Conservation (phyloP, 1,139 yeast species). For the Magnusiomyces starmeri region DNA sequence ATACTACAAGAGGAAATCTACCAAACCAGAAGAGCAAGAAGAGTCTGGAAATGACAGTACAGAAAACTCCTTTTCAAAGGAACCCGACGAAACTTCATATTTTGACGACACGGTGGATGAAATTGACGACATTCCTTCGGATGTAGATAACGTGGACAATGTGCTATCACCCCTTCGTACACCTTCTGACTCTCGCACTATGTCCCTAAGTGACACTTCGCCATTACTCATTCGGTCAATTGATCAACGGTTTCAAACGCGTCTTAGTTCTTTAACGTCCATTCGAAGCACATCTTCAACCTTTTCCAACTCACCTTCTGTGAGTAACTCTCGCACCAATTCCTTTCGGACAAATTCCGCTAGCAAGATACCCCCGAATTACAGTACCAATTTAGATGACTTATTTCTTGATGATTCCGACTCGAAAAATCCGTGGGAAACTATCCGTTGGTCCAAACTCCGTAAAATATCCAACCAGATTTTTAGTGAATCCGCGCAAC, state of each 20-base stretch:
- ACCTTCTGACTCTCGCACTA: constrained; percentile 9
- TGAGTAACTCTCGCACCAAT: background rate
- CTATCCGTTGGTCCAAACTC: constrained; percentile 41
- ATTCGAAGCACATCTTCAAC: constrained; percentile 3
- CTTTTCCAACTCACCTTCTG: background rate
- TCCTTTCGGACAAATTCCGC: background rate
- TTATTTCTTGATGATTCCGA: constrained; percentile 12
- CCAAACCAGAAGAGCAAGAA: too few relatives aligned
- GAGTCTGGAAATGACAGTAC: too few relatives aligned
- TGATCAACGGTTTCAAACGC: constrained; percentile 27
- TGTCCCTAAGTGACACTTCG: constrained; percentile 1
- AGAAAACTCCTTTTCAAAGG: background rate
- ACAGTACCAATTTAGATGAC: constrained; percentile 16
- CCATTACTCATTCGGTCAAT: constrained; percentile 20
- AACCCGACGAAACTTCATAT: too few relatives aligned
- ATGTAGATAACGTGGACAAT: constrained; percentile 4
- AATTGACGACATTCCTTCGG: background rate
- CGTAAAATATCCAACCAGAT: constrained; percentile 38
- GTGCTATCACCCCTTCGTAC: constrained; percentile 12
- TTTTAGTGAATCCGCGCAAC: constrained; percentile 35
- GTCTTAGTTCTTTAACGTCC: constrained; percentile 23
- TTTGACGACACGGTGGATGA: background rate
- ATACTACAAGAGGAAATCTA: constrained; percentile 7
- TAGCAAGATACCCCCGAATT: constrained; percentile 7
- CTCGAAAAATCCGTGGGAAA: constrained; percentile 26